Evolutionary conservation across 2,329 filamentous ascomycete species (phyloP).

Genomic region (Cercospora nicotianae): DNA sequence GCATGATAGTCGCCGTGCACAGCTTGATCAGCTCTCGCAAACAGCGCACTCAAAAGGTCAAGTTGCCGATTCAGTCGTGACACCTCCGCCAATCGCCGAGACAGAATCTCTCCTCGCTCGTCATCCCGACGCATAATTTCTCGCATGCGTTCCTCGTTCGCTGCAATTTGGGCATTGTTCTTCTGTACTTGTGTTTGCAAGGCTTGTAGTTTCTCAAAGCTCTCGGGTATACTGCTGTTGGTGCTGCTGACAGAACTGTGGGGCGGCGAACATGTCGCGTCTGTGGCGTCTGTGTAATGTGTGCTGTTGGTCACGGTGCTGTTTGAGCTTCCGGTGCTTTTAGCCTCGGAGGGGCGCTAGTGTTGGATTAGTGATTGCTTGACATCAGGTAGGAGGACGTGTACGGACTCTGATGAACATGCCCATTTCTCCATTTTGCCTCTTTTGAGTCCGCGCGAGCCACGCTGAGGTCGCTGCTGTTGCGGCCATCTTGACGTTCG

Average conservation of each 20-base stretch:
- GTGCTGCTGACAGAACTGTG: conserved; percentile 21
- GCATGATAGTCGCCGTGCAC: conserved; percentile 19
- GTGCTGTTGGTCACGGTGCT: conserved; percentile 15
- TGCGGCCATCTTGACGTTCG: conserved; percentile 16
- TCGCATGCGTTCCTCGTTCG: conserved; percentile 24
- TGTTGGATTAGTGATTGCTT: neutral
- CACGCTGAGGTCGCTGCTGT: conserved; percentile 17
- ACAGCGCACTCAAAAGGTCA: conserved; percentile 15
- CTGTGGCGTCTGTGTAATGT: conserved; percentile 14
- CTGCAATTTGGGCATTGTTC: conserved; percentile 26
- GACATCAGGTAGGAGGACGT: neutral
- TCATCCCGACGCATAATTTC: conserved; percentile 19
- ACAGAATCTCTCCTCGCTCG: conserved; percentile 18
- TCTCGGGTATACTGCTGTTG: conserved; percentile 16
- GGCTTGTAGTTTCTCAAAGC: conserved; percentile 21
- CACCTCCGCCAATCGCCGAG: conserved; percentile 19
- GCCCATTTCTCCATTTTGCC: conserved; percentile 22
- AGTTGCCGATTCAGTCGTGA: conserved; percentile 24
- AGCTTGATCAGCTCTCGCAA: conserved; percentile 23
- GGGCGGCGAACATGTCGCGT: conserved; percentile 17
- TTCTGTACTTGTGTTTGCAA: conserved; percentile 23
- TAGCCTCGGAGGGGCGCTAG: conserved; percentile 21
- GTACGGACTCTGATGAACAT: conserved; percentile 20
- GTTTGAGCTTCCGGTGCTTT: conserved; percentile 13
- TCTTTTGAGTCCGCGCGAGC: conserved; percentile 20